Base-by-base conservation (phyloP, 345 rosid genomes). In the Eucalyptus lansdowneana region DNA sequence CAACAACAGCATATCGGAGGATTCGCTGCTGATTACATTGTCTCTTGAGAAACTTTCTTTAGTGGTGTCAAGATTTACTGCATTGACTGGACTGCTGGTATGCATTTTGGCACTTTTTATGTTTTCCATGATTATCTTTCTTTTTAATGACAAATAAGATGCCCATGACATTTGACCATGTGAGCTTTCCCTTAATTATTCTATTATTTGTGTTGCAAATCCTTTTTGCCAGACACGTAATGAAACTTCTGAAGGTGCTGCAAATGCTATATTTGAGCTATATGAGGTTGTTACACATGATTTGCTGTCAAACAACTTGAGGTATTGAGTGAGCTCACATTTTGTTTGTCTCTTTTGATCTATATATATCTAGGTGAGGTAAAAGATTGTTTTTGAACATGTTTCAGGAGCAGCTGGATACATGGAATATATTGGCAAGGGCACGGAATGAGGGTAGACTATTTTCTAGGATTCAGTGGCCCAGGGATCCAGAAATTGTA, bases 31-130 rank as follows among this genome's bases (percentile, higher is more conserved):
- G 90, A 40, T 97, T 89, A 97, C 98, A 49, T 92, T 98, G 89
- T 42, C 86, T 29, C 95, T 98, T 88, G 90, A 91, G 94, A 98
- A 96, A 94, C 97, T 98, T 92, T 96, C 94, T 83, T 88, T 96
- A 87, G 99, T 97, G 86, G 92, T 96, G 91, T 92, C 95, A 92
- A 96, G 95, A 94, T 96, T 97, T 91, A 96, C 97, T 89, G 99
- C 99, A 24, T 92, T 98, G 90, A 94, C 97, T 89, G 99, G 99
- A 90, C 98, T 98, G 69, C 94, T 98, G 99, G 99, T 97, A 96
- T 86, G 60, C 89, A 81, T 86, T 90, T 88, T 89, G 40, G 62
- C 56, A 87, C 37, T 50, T 34, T 27, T 44, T 49, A 67, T 62
- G 54, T 65, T 53, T 25, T 51, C 16, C 40, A 51, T 86, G n/a